These are phyloP conservation scores for Neopestalotiopsis sp. DNA, from an alignment of 2,329 filamentous ascomycete species.

Conservation along the genomic window DNA sequence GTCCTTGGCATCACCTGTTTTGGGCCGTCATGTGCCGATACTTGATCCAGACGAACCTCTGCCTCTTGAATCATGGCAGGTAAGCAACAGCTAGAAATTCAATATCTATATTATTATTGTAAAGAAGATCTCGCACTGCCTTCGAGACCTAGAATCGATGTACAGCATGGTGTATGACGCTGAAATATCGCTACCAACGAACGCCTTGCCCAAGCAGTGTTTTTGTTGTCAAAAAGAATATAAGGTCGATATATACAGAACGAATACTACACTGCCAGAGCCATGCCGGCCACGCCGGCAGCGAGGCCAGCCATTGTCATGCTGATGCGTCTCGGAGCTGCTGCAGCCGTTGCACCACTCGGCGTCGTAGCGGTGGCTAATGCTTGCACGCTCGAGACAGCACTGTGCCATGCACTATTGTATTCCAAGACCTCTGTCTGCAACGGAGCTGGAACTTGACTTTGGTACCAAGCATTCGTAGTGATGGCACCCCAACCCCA, in stretches of 20 bases:
- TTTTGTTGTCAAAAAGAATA: neutral
- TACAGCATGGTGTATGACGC: neutral
- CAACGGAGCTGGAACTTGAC: slow-evolving; percentile 19
- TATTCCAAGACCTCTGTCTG: slow-evolving; percentile 23
- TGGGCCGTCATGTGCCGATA: neutral
- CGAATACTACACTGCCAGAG: neutral
- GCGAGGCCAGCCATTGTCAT: slow-evolving; percentile 5
- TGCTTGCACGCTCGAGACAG: slow-evolving; percentile 23
- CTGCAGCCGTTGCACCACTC: slow-evolving; percentile 19
- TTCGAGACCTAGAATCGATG: slow-evolving; percentile 8
- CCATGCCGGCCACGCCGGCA: slow-evolving; percentile 1
- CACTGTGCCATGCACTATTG: slow-evolving; percentile 23
- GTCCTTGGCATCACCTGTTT: slow-evolving; percentile 1
- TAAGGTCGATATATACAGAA: neutral
- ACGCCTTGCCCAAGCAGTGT: neutral
- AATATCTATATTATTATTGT: neutral
- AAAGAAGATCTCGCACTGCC: neutral
- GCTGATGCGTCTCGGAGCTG: neutral
- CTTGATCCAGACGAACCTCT: neutral
- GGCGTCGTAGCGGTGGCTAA: slow-evolving; percentile 23
- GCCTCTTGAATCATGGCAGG: neutral
- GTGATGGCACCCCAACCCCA: slow-evolving; percentile 26
- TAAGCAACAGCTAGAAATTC: neutral
- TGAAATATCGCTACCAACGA: neutral
- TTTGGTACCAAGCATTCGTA: slow-evolving; percentile 25